phyloP scores from a whole-genome alignment of 257 asterid species.

The Lycium barbarum region DNA sequence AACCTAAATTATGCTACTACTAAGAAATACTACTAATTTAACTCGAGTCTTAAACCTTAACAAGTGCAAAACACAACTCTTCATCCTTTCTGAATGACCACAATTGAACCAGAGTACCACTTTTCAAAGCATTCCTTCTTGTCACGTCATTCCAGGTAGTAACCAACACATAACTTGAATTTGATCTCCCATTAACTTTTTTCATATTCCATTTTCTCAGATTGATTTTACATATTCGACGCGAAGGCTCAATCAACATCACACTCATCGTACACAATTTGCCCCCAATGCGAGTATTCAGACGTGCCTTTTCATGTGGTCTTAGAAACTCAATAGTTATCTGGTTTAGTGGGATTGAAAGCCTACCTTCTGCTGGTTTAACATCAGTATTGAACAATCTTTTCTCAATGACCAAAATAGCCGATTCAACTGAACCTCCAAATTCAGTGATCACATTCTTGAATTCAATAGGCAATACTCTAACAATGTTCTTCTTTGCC shows the following conservation, averaged over 20 bases:
- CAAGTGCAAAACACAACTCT: background rate
- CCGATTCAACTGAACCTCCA: background rate
- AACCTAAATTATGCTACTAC: too few species aligned
- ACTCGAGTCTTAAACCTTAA: too few species aligned
- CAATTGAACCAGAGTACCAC: background rate
- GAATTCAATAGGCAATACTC: background rate
- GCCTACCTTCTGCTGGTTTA: background rate
- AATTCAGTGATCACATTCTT: background rate
- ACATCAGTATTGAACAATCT: background rate
- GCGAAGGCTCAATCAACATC: constrained; percentile 14
- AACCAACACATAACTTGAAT: constrained; percentile 25
- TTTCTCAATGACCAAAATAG: background rate
- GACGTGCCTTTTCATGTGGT: background rate
- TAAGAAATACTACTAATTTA: too few species aligned
- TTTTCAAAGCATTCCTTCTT: background rate
- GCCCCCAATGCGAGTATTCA: background rate
- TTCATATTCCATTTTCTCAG: constrained; percentile 25
- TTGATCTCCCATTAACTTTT: background rate
- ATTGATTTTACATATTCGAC: background rate
- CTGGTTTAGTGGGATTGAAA: background rate
- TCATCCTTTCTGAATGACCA: constrained; percentile 18
- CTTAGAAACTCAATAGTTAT: background rate
- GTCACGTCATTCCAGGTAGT: constrained; percentile 24
- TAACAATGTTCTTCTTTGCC: background rate
- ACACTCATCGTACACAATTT: background rate